Evolutionary conservation across 352 stramenopile genomes (phyloP).

Genomic region (Globisporangium recalcitrans): DNA sequence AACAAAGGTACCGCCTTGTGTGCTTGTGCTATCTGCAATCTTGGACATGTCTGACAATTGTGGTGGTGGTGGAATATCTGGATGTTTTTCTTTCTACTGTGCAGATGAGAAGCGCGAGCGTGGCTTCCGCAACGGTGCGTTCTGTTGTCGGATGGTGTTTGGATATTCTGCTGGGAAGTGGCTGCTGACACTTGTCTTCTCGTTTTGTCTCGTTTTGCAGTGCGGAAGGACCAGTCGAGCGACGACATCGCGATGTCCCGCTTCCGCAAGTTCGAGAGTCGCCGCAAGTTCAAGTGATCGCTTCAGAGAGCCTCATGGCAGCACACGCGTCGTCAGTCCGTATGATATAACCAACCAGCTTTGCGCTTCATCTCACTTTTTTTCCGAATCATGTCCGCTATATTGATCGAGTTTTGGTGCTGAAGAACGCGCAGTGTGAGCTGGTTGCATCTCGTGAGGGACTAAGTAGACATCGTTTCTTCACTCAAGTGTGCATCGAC

Average conservation of each 20-base stretch:
- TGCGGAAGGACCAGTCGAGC: conserved; percentile 55
- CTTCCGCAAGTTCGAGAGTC: conserved; percentile 75
- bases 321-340: not conserved
- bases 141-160: not conserved
- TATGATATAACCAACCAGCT: not conserved
- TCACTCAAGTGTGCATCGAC: too few relatives aligned
- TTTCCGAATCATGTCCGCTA: too few relatives aligned
- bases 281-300: conserved; percentile 31
- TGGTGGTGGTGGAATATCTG: not conserved
- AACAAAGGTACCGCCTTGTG: conserved; percentile 35
- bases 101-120: conserved; percentile 66
- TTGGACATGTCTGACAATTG: not conserved
- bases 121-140: conserved; percentile 51
- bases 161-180: not conserved
- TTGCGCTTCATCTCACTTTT: not conserved
- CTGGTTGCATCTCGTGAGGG: too few relatives aligned
- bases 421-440: too few relatives aligned
- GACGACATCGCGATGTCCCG: conserved; percentile 57
- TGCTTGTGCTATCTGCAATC: not conserved
- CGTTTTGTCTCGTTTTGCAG: conserved; percentile 13
- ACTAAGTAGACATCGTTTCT: too few relatives aligned
- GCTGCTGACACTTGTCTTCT: not conserved
- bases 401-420: too few relatives aligned
- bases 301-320: not conserved
- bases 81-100: conserved; percentile 4